phyloP scores from a whole-genome alignment of 2,329 filamentous ascomycete genomes.

The Neoascochyta sp. region DNA sequence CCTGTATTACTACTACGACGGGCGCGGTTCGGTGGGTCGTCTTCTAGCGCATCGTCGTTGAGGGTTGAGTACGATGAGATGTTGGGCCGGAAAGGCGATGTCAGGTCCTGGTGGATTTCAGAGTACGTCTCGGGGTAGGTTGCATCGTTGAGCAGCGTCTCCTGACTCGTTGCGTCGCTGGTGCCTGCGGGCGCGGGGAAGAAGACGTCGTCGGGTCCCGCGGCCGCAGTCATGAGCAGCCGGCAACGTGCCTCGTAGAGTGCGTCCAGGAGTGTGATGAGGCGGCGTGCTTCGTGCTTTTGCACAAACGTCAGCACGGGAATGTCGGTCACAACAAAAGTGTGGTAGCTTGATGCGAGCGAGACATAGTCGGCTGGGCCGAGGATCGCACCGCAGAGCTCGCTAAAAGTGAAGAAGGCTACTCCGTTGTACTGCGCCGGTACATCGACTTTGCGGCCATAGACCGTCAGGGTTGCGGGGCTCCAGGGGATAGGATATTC shows the following conservation, averaged over 20 bases:
- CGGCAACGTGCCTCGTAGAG: constrained; percentile 76
- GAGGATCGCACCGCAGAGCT: constrained; percentile 61
- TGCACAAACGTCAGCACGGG: constrained; percentile 63
- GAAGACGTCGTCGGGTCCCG: constrained; percentile 70
- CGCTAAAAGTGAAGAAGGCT: constrained; percentile 63
- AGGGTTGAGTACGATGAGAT: constrained; percentile 60
- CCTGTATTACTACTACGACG: constrained; percentile 13
- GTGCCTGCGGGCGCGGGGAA: constrained; percentile 53
- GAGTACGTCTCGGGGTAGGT: constrained; percentile 63
- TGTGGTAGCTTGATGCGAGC: constrained; percentile 75
- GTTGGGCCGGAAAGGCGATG: constrained; percentile 75
- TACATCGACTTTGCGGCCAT: constrained; percentile 61
- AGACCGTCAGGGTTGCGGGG: constrained; percentile 50
- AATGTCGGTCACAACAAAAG: constrained; percentile 67
- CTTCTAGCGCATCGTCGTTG: constrained; percentile 47
- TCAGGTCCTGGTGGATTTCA: constrained; percentile 75
- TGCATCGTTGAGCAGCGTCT: constrained; percentile 44
- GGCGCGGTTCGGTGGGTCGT: constrained; percentile 47
- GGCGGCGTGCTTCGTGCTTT: constrained; percentile 76
- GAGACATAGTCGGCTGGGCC: constrained; percentile 82
- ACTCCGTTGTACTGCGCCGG: constrained; percentile 57
- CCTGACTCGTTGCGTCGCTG: constrained; percentile 3
- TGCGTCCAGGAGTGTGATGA: constrained; percentile 77
- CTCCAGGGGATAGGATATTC: constrained; percentile 45
- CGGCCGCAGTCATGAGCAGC: constrained; percentile 64